Evolutionary conservation across 192 early-diverging fungal species (phyloP).

Genomic region (Coemansia sp.): DNA sequence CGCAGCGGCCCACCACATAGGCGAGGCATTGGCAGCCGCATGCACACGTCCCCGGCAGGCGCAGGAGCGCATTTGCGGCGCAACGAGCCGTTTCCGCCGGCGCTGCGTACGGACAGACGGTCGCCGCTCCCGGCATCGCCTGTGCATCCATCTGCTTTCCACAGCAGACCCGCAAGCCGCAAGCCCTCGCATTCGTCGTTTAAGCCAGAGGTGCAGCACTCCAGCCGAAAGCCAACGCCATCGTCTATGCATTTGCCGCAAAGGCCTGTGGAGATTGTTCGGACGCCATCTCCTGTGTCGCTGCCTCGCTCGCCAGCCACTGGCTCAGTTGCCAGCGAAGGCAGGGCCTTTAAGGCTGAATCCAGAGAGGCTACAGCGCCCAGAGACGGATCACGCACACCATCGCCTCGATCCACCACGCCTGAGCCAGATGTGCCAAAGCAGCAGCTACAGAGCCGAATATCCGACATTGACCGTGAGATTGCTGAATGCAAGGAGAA

Average conservation of each 20-base stretch:
- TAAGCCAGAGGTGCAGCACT: slow-evolving; percentile 3
- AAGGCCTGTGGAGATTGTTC: slow-evolving; percentile 3
- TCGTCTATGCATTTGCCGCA: slow-evolving; percentile 8
- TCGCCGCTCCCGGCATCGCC: slow-evolving; percentile 11
- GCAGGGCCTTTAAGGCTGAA: neutral
- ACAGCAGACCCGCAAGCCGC: slow-evolving; percentile 6
- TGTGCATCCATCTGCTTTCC: neutral
- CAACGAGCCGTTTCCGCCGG: slow-evolving; percentile 3
- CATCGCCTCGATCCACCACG: slow-evolving; percentile 2
- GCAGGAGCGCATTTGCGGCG: slow-evolving; percentile 1
- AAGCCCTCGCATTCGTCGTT: slow-evolving; percentile 18
- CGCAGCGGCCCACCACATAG: slow-evolving; percentile 10
- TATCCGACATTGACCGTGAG: slow-evolving; percentile 43
- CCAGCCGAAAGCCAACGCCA: slow-evolving; percentile 19
- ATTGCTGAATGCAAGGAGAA: slow-evolving; percentile 38
- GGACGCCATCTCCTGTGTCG: slow-evolving; percentile 18
- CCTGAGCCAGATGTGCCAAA: slow-evolving; percentile 4
- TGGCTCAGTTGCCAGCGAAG: neutral
- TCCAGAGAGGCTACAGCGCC: neutral
- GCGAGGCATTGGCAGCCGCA: slow-evolving; percentile 11
- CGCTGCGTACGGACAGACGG: slow-evolving; percentile 10
- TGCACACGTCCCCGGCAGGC: slow-evolving; percentile 10
- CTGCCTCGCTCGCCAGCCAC: neutral
- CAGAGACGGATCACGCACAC: slow-evolving; percentile 2
- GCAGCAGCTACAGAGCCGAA: slow-evolving; percentile 26